Conservation (phyloP, 768 basidiomycete species). For the Termitomyces sp. region DNA sequence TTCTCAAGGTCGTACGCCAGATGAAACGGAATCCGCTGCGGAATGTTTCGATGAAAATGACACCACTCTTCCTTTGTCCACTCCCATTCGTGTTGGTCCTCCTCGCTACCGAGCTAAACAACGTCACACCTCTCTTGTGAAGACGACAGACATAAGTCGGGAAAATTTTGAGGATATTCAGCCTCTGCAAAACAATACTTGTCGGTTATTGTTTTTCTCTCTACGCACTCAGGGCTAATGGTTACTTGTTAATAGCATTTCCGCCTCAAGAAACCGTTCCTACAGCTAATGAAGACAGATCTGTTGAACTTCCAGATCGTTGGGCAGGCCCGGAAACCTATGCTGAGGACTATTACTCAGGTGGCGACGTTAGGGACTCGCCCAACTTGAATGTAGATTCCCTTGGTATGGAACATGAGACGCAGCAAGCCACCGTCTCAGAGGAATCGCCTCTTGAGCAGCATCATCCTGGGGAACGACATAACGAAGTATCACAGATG, state of each 20-base stretch:
- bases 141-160: neutral
- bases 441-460: neutral
- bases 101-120: conserved; percentile 5
- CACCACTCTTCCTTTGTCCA: neutral
- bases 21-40: conserved; percentile 10
- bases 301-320: conserved; percentile 29
- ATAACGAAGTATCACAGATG: neutral
- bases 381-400: conserved; percentile 2
- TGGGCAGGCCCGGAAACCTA: conserved; percentile 31
- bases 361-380: conserved; percentile 18
- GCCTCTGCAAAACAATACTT: conserved; percentile 28
- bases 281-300: conserved; percentile 1
- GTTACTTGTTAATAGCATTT: conserved; percentile 4
- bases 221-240: neutral
- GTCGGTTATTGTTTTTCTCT: conserved; percentile 15
- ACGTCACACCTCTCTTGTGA: neutral
- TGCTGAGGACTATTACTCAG: conserved; percentile 34
- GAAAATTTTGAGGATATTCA: conserved; percentile 20
- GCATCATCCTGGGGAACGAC: neutral
- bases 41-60: conserved; percentile 13
- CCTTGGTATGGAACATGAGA: conserved; percentile 5
- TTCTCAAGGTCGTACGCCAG: conserved; percentile 2
- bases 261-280: conserved; percentile 21
- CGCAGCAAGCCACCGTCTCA: neutral
- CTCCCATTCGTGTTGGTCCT: neutral